These are phyloP conservation scores for Heracleum sosnowskyi DNA, from an alignment of 129 eudicot genomes.

Conservation along the genomic window DNA sequence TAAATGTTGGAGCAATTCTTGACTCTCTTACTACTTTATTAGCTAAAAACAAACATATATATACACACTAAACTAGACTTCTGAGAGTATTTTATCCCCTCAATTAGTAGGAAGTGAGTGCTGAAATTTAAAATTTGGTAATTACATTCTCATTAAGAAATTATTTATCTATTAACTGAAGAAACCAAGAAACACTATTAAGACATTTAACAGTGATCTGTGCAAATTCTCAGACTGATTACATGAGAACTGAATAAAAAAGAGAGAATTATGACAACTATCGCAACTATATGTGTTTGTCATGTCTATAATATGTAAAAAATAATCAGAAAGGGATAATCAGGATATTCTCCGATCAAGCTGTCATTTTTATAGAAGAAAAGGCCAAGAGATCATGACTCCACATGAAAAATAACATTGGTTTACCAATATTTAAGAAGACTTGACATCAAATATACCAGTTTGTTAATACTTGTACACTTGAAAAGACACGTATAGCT, in stretches of 20 bases:
- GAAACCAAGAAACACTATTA: constrained; percentile 6
- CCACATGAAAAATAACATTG: constrained; percentile 5
- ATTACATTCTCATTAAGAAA: neutral
- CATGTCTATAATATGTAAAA: neutral
- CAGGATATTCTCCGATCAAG: constrained; percentile 5
- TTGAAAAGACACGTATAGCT: neutral
- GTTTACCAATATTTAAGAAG: neutral
- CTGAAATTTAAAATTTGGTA: neutral
- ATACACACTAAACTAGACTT: neutral
- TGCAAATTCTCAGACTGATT: neutral
- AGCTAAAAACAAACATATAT: no score
- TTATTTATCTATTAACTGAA: neutral
- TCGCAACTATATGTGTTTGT: constrained; percentile 1
- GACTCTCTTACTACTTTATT: neutral
- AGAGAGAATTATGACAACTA: neutral
- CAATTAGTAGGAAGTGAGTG: neutral
- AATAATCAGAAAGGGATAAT: neutral
- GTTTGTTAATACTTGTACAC: neutral
- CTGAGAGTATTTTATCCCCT: neutral
- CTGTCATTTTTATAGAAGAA: constrained; percentile 1
- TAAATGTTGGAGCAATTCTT: neutral
- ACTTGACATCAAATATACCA: neutral
- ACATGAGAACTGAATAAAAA: neutral
- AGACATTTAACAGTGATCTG: constrained; percentile 9
- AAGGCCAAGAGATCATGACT: neutral